A percentile compares a stretch with the other conserved stretches of the same genome.
phyloP scores from a whole-genome alignment of 2,329 filamentous ascomycete genomes.

The Xenoacremonium recifei region DNA sequence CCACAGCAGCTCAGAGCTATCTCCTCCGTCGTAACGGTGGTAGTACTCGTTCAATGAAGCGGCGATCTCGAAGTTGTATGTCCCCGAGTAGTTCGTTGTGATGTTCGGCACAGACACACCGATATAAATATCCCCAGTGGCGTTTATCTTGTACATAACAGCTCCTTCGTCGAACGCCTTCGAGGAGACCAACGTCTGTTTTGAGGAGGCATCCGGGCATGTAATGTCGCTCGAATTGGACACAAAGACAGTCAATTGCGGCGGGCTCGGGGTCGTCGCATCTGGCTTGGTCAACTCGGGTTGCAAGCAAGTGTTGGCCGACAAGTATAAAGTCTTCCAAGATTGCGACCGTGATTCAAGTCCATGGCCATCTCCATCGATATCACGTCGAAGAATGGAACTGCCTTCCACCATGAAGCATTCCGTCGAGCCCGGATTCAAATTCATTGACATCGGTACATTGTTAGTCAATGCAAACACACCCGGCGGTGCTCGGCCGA shows the following conservation, averaged over 20 bases:
- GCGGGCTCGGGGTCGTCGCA: conserved; percentile 41
- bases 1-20: conserved; percentile 61
- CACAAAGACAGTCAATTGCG: conserved; percentile 77
- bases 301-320: conserved; percentile 82
- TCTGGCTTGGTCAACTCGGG: conserved; percentile 47
- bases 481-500: conserved; percentile 57
- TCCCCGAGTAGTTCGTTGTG: conserved; percentile 56
- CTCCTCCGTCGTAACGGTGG: conserved; percentile 56
- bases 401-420: conserved; percentile 35
- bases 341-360: conserved; percentile 8
- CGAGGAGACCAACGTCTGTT: conserved; percentile 23
- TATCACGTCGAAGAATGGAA: conserved; percentile 24
- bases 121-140: conserved; percentile 70
- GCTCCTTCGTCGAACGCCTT: conserved; percentile 66
- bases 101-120: conserved; percentile 70
- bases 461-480: conserved; percentile 62
- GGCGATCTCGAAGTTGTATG: conserved; percentile 79
- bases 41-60: conserved; percentile 79
- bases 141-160: conserved; percentile 60
- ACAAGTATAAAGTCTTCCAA: conserved; percentile 65
- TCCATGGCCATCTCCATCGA: conserved; percentile 9
- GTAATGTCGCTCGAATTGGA: conserved; percentile 49
- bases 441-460: conserved; percentile 54
- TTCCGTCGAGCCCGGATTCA: conserved; percentile 60
- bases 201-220: conserved; percentile 25